Percentiles rank a stretch among this genome's conserved stretches.
phyloP scores from a whole-genome alignment of 495 filamentous ascomycete species.

The Aspergillus homomorphus region DNA sequence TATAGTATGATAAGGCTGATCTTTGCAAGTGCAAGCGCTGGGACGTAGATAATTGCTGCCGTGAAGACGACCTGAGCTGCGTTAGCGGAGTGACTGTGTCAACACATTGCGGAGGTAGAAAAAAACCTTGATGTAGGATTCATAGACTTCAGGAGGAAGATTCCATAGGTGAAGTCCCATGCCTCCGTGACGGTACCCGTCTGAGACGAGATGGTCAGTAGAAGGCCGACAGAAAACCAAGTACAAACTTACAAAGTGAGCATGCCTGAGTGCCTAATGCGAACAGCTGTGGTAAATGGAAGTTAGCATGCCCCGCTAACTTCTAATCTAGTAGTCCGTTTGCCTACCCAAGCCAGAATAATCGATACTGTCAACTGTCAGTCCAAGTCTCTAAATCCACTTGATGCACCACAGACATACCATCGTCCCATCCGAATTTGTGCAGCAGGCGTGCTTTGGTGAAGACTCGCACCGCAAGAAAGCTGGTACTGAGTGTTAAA shows the following conservation, averaged over 20 bases:
- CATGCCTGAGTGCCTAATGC: neutral
- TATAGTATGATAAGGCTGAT: conserved; percentile 26
- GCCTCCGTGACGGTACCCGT: conserved; percentile 12
- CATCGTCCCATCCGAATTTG: conserved; percentile 9
- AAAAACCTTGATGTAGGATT: neutral
- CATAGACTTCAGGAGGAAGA: conserved; percentile 10
- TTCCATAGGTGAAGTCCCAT: conserved; percentile 21
- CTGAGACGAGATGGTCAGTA: neutral
- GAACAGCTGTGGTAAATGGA: neutral
- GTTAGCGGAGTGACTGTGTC: conserved; percentile 19
- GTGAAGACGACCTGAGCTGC: conserved; percentile 26
- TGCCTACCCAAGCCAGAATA: conserved; percentile 2
- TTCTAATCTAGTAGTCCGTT: neutral
- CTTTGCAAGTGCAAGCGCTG: conserved; percentile 34
- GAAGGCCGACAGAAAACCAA: neutral
- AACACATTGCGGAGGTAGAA: conserved; percentile 7
- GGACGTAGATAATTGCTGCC: conserved; percentile 26
- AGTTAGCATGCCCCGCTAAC: no score
- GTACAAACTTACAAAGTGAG: neutral
- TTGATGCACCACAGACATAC: neutral
- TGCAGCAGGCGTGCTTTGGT: conserved; percentile 6
- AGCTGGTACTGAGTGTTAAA: neutral
- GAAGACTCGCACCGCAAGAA: conserved; percentile 1
- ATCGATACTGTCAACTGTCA: neutral
- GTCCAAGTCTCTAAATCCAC: no score